phyloP scores from a whole-genome alignment of 768 basidiomycete species.

The Leccinum variicolor region DNA sequence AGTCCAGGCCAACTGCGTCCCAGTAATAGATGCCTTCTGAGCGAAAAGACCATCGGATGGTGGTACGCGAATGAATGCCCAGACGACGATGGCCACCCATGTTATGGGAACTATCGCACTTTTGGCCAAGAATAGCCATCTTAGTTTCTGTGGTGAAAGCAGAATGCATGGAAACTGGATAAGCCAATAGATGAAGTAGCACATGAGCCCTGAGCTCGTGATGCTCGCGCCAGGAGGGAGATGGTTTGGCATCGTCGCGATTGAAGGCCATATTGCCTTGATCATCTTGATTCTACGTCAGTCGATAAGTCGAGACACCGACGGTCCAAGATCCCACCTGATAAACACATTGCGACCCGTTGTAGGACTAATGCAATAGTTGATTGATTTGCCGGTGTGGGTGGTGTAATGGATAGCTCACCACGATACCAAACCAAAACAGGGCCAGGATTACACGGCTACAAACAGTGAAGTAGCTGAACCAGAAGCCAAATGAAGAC shows the following conservation, averaged over 20 bases:
- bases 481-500: slow-evolving; percentile 87
- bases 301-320: background rate
- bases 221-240: slow-evolving; percentile 57
- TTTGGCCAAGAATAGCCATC: slow-evolving; percentile 75
- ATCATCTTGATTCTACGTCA: slow-evolving; percentile 44
- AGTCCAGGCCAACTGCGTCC: slow-evolving; percentile 62
- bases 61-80: slow-evolving; percentile 70
- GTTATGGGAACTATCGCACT: slow-evolving; percentile 58
- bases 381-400: background rate
- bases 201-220: slow-evolving; percentile 67
- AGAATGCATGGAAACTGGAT: slow-evolving; percentile 75
- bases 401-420: slow-evolving; percentile 12
- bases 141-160: slow-evolving; percentile 73
- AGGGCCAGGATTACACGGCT: slow-evolving; percentile 73
- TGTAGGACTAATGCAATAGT: slow-evolving; percentile 39
- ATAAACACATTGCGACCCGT: slow-evolving; percentile 69
- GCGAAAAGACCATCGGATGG: slow-evolving; percentile 56
- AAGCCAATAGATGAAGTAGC: slow-evolving; percentile 76
- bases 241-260: slow-evolving; percentile 59
- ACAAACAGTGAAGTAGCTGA: slow-evolving; percentile 83
- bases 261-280: slow-evolving; percentile 81
- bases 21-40: slow-evolving; percentile 49
- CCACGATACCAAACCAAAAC: slow-evolving; percentile 84
- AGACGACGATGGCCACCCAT: slow-evolving; percentile 71
- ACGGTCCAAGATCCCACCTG: slow-evolving; percentile 36